phyloP scores from a whole-genome alignment of 1,284 basidiomycete genomes.

The Phellopilus nigrolimitatus region DNA sequence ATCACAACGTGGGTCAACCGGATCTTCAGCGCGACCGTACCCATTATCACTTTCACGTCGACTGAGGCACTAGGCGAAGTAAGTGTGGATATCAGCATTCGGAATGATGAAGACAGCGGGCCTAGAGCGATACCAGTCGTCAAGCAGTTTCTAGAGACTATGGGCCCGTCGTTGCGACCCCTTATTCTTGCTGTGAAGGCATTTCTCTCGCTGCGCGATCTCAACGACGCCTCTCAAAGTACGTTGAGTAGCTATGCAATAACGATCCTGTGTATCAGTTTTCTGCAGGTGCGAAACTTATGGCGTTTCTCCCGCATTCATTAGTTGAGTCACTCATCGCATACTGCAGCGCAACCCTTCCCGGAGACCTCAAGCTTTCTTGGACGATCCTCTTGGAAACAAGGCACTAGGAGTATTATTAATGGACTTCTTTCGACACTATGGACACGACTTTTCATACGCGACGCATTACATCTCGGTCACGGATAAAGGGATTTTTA shows the following conservation, averaged over 20 bases:
- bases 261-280: slow-evolving; percentile 68
- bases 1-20: slow-evolving; percentile 16
- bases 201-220: slow-evolving; percentile 57
- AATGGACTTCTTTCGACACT: slow-evolving; percentile 43
- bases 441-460: slow-evolving; percentile 41
- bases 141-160: slow-evolving; percentile 47
- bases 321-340: neutral
- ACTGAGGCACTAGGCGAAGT: slow-evolving; percentile 45
- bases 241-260: slow-evolving; percentile 75
- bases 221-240: slow-evolving; percentile 70
- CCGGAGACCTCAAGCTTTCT: slow-evolving; percentile 29
- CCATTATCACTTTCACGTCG: slow-evolving; percentile 55
- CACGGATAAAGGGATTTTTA: slow-evolving; percentile 30
- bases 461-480: slow-evolving; percentile 39
- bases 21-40: slow-evolving; percentile 43
- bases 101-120: slow-evolving; percentile 55
- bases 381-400: slow-evolving; percentile 36
- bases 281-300: slow-evolving; percentile 56
- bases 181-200: slow-evolving; percentile 69
- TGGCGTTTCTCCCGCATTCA: neutral
- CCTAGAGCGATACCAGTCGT: slow-evolving; percentile 55
- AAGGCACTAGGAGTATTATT: slow-evolving; percentile 42
- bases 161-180: slow-evolving; percentile 63
- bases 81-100: slow-evolving; percentile 62
- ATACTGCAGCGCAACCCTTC: slow-evolving; percentile 35